Base-by-base conservation (phyloP, 1,139 yeast species). In the Debaryomyces sp. region DNA sequence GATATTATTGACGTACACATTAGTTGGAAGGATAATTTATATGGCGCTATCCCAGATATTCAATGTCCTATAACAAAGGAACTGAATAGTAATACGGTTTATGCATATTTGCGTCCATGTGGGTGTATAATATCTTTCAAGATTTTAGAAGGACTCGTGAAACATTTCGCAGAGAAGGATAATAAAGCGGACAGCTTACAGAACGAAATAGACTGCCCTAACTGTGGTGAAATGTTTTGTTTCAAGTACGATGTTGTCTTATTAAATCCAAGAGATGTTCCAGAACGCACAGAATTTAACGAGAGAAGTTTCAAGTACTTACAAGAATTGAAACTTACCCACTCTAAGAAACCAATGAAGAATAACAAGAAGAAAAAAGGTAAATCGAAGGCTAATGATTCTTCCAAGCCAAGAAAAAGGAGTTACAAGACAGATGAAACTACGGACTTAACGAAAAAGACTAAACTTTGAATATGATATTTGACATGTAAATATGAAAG, bases 61-160 rank as follows among this genome's bases (percentile, higher is more conserved):
- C 65, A 70, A 22, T 88, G 95, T 58, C 83, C 86, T 0, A 64
- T 84, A 15, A 77, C 65, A 2, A 54, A 56, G 38, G 56, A 52
- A 24, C 48, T 47, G 38, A 49, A 63, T 4, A 62, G 64, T 5
- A 68, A 68, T 9, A 66, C 66, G 6, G 44, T 57, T 0, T 71
- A 63, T 49, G 64, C 63, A 1, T 75, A 59, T 47, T 58, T 71
- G 17, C 63, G 79, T 39, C 50, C 67, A 0, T 77, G 81, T 61
- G 81, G 81, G 6, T 75, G 80, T 58, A 67, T 74, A 1, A 30
- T 73, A 15, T 62, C 70, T 1, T 56, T 57, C 41, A 67, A 61
- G 43, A 49, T 65, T 2, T 49, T 72, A 6, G 50, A 54, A 18
- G 59, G 62, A 45, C 38, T 64, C 36, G 42, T 48, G 34, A 39